Evolutionary conservation across 179 eudicot species (phyloP).

Genomic region (Silene vulgaris): DNA sequence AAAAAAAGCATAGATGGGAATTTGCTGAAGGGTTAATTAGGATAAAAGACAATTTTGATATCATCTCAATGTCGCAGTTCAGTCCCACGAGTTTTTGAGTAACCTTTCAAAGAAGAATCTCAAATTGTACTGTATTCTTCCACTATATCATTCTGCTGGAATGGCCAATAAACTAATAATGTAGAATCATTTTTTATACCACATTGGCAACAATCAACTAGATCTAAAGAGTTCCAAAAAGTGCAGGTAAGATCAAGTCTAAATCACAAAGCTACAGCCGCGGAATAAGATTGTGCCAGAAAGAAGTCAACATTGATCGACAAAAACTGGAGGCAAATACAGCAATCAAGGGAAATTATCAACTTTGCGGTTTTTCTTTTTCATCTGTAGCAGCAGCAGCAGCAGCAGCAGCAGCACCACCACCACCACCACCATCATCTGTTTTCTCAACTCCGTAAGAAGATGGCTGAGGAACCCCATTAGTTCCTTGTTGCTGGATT

Average conservation of each 20-base stretch:
- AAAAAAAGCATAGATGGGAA: neutral
- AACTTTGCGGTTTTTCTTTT: slow-evolving; percentile 11
- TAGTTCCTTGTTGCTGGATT: slow-evolving; percentile 26
- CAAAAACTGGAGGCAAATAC: slow-evolving; percentile 20
- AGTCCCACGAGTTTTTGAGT: neutral
- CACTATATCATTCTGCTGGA: neutral
- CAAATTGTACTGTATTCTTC: neutral
- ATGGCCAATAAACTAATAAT: neutral
- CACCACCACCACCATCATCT: slow-evolving; percentile 23
- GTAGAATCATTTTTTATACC: neutral
- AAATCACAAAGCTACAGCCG: slow-evolving; percentile 14
- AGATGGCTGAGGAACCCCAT: slow-evolving; percentile 26
- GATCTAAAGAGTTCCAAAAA: slow-evolving; percentile 13
- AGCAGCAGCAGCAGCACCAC: no score
- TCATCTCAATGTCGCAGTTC: neutral
- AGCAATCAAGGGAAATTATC: slow-evolving; percentile 6
- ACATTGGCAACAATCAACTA: slow-evolving; percentile 13
- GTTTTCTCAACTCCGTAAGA: slow-evolving; percentile 28
- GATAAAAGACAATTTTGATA: neutral
- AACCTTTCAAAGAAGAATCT: neutral
- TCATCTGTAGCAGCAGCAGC: slow-evolving; percentile 22
- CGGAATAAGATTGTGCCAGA: slow-evolving; percentile 12
- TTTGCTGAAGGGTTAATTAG: neutral
- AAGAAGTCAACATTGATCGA: slow-evolving; percentile 12
- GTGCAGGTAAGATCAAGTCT: slow-evolving; percentile 15